Evolutionary conservation across 2,329 filamentous ascomycete species (phyloP).

Genomic region (Penicillium sp.): DNA sequence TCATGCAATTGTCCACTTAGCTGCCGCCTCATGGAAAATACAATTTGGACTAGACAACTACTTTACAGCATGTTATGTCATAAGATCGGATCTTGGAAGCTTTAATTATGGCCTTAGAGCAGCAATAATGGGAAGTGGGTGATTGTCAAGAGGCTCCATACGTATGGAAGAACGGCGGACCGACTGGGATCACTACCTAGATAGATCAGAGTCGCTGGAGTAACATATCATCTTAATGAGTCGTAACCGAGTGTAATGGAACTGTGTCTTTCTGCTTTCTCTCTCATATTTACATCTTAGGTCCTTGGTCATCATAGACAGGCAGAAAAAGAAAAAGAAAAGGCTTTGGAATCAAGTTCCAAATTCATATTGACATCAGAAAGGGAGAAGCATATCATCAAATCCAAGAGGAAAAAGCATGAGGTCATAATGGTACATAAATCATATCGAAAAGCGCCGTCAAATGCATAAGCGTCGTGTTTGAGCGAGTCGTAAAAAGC

Average conservation of each 20-base stretch:
- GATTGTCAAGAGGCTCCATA: no score
- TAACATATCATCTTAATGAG: no score
- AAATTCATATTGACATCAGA: constrained; percentile 11
- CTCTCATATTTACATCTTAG: constrained; percentile 25
- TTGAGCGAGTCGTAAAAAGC: constrained; percentile 1
- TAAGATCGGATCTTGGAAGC: neutral
- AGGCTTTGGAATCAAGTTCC: neutral
- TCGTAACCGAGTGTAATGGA: no score
- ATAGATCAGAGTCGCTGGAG: no score
- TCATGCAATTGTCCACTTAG: constrained; percentile 8
- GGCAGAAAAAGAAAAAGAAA: neutral
- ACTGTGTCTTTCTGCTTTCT: neutral
- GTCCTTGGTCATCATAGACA: neutral
- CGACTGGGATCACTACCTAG: no score
- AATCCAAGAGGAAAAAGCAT: constrained; percentile 5
- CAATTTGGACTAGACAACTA: neutral
- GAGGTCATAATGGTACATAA: constrained; percentile 23
- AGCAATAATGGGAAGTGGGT: no score
- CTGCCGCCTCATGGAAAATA: neutral
- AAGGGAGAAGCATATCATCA: constrained; percentile 13
- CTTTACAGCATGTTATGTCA: neutral
- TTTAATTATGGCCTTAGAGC: no score
- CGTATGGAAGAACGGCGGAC: no score
- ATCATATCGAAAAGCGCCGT: constrained; percentile 18
- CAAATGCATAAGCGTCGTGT: constrained; percentile 14